These are phyloP conservation scores for Kitagawia praeruptora DNA, from an alignment of 129 eudicot species.

Conservation along the genomic window DNA sequence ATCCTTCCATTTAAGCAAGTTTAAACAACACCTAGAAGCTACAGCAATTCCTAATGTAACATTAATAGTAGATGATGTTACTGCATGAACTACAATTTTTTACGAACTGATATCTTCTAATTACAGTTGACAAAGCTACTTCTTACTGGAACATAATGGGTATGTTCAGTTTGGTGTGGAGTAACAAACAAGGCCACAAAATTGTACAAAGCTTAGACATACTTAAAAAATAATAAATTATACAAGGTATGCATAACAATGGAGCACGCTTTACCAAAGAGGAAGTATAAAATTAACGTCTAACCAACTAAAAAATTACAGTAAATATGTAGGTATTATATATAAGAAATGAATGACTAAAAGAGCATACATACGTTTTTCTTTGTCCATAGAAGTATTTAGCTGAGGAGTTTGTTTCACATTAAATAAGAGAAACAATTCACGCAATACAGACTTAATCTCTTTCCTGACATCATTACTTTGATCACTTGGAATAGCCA, in stretches of 20 bases:
- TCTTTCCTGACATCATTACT: slow-evolving; percentile 35
- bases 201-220: background rate
- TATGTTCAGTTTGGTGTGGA: background rate
- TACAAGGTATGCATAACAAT: background rate
- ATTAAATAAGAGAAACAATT: slow-evolving; percentile 43
- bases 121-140: background rate
- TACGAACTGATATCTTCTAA: background rate
- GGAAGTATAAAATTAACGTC: background rate
- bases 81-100: background rate
- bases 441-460: slow-evolving; percentile 48
- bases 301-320: background rate
- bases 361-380: slow-evolving; percentile 43
- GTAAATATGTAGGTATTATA: background rate
- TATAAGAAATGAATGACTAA: background rate
- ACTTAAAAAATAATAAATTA: too few relatives aligned
- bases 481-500: slow-evolving; percentile 46
- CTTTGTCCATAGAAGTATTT: slow-evolving; percentile 41
- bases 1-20: background rate
- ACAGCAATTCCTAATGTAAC: background rate
- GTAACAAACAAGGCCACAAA: background rate
- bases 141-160: background rate
- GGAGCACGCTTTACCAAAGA: background rate
- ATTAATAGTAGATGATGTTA: background rate
- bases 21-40: background rate
- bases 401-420: slow-evolving; percentile 27